Evolutionary conservation across 805 yeast species (phyloP).

Genomic region (Saccharomycopsis sp.): DNA sequence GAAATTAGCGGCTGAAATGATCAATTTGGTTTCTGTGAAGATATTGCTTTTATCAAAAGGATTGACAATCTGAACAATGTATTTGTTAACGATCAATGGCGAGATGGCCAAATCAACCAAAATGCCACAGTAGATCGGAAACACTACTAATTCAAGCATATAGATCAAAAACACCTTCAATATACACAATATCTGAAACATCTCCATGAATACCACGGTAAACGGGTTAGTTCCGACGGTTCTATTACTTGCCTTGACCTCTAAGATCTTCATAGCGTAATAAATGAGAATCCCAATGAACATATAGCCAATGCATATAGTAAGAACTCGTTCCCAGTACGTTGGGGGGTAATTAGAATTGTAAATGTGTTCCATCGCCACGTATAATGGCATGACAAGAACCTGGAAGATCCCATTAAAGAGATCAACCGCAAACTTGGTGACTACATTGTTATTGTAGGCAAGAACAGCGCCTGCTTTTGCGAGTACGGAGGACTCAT

Average conservation of each 20-base stretch:
- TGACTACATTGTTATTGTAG: not conserved
- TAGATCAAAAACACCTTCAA: constrained; percentile 71
- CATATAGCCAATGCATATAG: constrained; percentile 33
- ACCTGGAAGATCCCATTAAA: constrained; percentile 11
- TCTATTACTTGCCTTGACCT: not conserved
- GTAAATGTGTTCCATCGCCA: constrained; percentile 23
- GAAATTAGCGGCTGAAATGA: constrained; percentile 7
- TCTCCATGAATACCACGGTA: not conserved
- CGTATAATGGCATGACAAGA: constrained; percentile 23
- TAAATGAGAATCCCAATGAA: constrained; percentile 26
- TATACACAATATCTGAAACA: constrained; percentile 39
- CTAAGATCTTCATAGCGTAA: constrained; percentile 29
- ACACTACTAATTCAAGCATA: constrained; percentile 70
- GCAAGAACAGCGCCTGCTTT: not conserved
- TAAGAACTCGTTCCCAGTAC: constrained; percentile 33
- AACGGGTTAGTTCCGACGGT: not conserved
- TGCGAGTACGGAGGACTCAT: not conserved
- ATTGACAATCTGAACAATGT: constrained; percentile 14
- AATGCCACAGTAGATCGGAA: constrained; percentile 83
- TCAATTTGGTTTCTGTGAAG: constrained; percentile 3
- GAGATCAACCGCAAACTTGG: not conserved
- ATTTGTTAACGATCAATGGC: constrained; percentile 40
- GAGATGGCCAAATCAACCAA: constrained; percentile 62
- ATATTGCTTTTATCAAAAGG: no score
- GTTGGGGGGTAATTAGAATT: constrained; percentile 28